Percentiles rank a stretch among this genome's conserved stretches.
These are phyloP conservation scores for Rhodotorula toruloides DNA, from an alignment of 768 basidiomycete species.

Conservation along the genomic window DNA sequence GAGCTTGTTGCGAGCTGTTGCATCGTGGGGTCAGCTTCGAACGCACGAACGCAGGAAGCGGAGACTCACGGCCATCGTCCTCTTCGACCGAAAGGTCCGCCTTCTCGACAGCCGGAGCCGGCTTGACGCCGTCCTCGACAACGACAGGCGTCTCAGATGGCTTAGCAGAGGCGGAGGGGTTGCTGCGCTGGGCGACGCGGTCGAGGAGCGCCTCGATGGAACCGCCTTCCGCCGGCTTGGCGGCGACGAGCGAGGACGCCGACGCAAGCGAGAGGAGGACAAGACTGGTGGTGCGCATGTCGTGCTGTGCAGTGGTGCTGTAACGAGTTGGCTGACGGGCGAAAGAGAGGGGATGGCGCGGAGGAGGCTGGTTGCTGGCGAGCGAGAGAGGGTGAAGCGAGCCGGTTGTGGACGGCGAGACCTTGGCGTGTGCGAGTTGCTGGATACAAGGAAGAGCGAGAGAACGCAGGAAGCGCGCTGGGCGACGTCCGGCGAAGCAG, in stretches of 20 bases:
- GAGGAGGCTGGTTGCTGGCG: background rate
- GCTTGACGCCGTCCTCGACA: background rate
- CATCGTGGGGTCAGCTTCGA: background rate
- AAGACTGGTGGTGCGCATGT: slow-evolving; percentile 20
- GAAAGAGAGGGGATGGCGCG: background rate
- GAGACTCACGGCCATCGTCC: slow-evolving; percentile 14
- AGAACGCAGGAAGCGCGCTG: background rate
- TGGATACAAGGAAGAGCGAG: background rate
- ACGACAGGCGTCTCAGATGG: background rate
- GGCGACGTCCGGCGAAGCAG: background rate
- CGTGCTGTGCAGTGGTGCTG: too few relatives aligned
- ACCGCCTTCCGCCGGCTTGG: slow-evolving; percentile 3
- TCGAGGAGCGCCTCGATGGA: slow-evolving; percentile 30
- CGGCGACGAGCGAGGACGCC: slow-evolving; percentile 7
- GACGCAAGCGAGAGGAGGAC: slow-evolving; percentile 10
- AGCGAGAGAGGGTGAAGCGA: background rate
- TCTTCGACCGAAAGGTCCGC: background rate
- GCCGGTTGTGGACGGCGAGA: slow-evolving; percentile 37
- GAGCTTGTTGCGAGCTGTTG: slow-evolving; percentile 15
- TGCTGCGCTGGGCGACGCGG: slow-evolving; percentile 14
- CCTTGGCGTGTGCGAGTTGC: background rate
- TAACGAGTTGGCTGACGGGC: background rate
- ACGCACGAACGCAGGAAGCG: too few relatives aligned
- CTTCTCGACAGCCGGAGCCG: background rate
- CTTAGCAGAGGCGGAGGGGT: background rate